Evolutionary conservation across 495 filamentous ascomycete genomes (phyloP), one percentile per base, ranked within the genome.

Genomic region (Tuber melanosporum): DNA sequence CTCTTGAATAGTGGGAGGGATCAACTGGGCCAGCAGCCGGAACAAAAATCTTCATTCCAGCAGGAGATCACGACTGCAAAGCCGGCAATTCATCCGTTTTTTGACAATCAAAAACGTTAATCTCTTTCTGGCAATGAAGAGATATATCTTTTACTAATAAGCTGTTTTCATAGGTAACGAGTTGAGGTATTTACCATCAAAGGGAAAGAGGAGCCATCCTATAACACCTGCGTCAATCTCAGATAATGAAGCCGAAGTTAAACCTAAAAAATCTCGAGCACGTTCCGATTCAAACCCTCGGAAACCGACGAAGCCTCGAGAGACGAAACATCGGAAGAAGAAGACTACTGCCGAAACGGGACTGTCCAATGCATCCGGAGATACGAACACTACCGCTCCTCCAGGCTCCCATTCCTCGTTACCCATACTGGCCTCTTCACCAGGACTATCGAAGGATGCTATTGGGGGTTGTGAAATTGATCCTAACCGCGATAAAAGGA

Each of bases 401-500:
- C 71, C 78, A 19, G 77, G 70, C 19, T 57, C 79, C 15, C 62
- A 74, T n/a, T 52, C 79, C n/a, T 62, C 80, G 17, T 76, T 78
- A 41, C 75, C 78, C 49, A 75, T 52, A 8, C 79, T 75, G 1
- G 78, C 75, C 43, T 73, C 82, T 39, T 62, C 52, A 8, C 52
- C 52, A 5, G 52, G 22, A 12, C 66, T 72, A 69, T 41, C 49
- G 1, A 47, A 49, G n/a, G 71, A 44, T 17, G 32, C 44, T 42
- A 44, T 52, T 7, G 73, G 20, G 66, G 73, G 78, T 17, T 32
- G n/a, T 14, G 57, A 71, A 7, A 73, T 82, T 49, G 87, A 89
- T 71, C 84, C 84, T 0, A 88, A 88, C 74, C 76, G 83, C 20
- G 71, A 78, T 57, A 83, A 87, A 39, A 84, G 85, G 57, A 90